A percentile compares a stretch with the other conserved stretches of the same genome.
phyloP scores from a whole-genome alignment of 2,329 filamentous ascomycete genomes.

The Trichoderma endophyticum region DNA sequence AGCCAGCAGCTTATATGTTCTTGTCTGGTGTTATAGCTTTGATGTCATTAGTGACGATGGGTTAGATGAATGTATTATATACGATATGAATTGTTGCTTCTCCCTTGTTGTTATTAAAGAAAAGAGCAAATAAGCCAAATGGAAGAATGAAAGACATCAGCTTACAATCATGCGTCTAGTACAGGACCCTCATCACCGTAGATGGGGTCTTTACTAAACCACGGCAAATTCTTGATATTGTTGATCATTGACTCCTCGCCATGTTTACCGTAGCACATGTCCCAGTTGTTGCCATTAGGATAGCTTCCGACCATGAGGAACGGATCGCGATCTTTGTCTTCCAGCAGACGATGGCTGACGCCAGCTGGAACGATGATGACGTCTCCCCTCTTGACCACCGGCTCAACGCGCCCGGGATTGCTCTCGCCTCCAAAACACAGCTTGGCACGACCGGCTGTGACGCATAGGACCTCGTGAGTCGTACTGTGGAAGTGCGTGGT shows the following conservation, averaged over 20 bases:
- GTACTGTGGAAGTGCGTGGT: constrained; percentile 66
- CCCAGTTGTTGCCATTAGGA: constrained; percentile 57
- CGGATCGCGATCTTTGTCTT: constrained; percentile 54
- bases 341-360: constrained; percentile 59
- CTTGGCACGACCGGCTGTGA: constrained; percentile 55
- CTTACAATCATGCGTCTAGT: not conserved
- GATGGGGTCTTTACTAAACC: constrained; percentile 8
- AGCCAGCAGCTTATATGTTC: not conserved
- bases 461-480: constrained; percentile 63
- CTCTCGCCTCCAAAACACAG: constrained; percentile 61
- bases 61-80: constrained; percentile 3
- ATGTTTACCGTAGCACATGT: constrained; percentile 47
- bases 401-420: constrained; percentile 52
- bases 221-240: not conserved
- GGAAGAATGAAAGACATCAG: not conserved
- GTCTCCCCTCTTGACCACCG: constrained; percentile 56
- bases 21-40: not conserved
- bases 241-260: not conserved
- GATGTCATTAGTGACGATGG: not conserved
- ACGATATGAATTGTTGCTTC: not conserved
- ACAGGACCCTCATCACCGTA: constrained; percentile 7
- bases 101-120: not conserved
- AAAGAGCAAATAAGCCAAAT: not conserved
- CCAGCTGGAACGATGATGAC: constrained; percentile 64
- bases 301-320: constrained; percentile 58